Evolutionary conservation across 2,329 filamentous ascomycete species (phyloP), one percentile per base, ranked within the genome.

Genomic region (Penicillium sp.): DNA sequence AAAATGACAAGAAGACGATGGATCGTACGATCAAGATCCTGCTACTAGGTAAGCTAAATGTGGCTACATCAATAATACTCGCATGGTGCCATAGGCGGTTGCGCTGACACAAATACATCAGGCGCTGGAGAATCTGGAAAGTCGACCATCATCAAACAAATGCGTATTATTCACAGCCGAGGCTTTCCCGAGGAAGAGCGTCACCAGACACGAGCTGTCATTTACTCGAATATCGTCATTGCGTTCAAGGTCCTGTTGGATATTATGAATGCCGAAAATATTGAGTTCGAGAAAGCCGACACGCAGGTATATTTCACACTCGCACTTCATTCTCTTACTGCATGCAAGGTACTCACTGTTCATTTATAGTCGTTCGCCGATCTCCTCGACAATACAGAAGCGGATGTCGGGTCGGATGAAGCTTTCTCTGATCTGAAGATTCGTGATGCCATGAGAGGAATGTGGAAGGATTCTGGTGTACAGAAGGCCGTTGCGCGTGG

Each of bases 81-180:
- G 26, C 28, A 9, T 4, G 3, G 24, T 34, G 23, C n/a, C 19
- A 39, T 47, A 33, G 11, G 24, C n/a, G 13, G 39, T 52, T 26
- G 26, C 18, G 19, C 69, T 74, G 61, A 76, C 69, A 60, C 50
- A 59, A 33, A 51, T n/a, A n/a, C 33, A n/a, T 34, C 45, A 97
- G 92, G 93, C 74, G 93, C 93, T 67, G 93, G 93, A 71, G 93
- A 97, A 77, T 94, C 89, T 55, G 91, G 93, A 62, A 97, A 97
- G 77, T 97, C 93, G 8, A 97, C 93, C 1, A 92, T 97, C 55
- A 85, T 97, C 62, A 97, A 97, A 80, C 93, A 97, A 81, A 97
- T 99, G 94, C 93, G 93, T 74, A 87, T 99, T 75, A 97, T 99
- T 66, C 94, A 97, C 74, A 87, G 91, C 13, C 87, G 92, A 74